Base-by-base conservation (phyloP, 1,284 basidiomycete genomes). In the Apiotrichum laibachii region DNA sequence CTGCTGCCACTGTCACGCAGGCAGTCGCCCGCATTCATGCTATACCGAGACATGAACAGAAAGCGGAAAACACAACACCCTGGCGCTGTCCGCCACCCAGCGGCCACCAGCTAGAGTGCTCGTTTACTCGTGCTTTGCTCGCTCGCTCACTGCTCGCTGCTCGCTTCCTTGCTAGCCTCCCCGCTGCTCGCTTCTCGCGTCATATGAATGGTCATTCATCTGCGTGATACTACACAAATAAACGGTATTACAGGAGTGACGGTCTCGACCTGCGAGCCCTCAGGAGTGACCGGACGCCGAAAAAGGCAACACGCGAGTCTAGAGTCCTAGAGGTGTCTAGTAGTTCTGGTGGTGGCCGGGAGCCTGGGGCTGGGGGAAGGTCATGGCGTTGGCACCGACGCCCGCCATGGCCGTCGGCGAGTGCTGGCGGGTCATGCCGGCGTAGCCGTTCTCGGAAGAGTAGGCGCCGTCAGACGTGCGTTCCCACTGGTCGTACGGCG, bases 381-480 rank as follows among this genome's bases (percentile, higher is more conserved):
- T 42, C 50, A 48, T 49, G 21, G 19, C 55, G 37, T 34, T 34
- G 1, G 52, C 48, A 19, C 57, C 53, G 34, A 59, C 57, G 26
- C 57, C 57, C 5, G 57, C 37, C 58, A 59, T 59, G 37, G 37
- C 11, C 37, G 49, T 50, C 33, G 58, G 58, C 33, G 62, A 70
- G 18, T 63, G 66, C 44, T 67, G 63, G 18, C 66, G 66, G 19
- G 66, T 63, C 21, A 58, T 54, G 45, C 53, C 56, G 13, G 56
- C 45, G 22, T 60, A 58, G 12, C 56, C 62, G 31, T 44, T 31
- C 39, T 53, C 50, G 26, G 4, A 5, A 4, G 37, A 33, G 50
- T 51, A 51, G 19, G 35, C 19, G 37, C 50, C 50, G 46, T 53
- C 51, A 9, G 60, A 55, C 12, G 55, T 56, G 45, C 60, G 55